phyloP scores from a whole-genome alignment of 78 protist genomes.

The Isochrysis galbana region DNA sequence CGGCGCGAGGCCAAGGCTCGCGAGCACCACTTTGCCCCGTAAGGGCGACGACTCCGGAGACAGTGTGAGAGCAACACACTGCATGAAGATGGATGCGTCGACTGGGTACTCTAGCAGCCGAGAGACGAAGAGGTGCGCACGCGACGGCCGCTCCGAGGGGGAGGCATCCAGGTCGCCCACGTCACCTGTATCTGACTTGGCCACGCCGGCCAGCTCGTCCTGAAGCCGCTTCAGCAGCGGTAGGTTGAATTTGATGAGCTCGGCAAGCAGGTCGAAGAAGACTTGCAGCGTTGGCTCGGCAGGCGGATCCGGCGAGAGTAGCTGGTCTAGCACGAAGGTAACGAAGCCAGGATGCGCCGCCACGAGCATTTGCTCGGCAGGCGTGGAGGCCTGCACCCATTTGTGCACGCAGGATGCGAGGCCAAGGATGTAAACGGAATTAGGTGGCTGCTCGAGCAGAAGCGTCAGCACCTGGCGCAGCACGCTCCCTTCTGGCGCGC shows the following conservation, averaged over 20 bases:
- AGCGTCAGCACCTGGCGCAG: not conserved
- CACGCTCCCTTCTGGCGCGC: not conserved
- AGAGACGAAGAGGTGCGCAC: not conserved
- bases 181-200: too few species aligned
- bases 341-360: not conserved
- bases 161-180: too few species aligned
- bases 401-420: conserved; percentile 28
- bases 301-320: not conserved
- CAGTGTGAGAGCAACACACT: not conserved
- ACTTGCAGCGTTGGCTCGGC: not conserved
- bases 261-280: not conserved
- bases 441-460: not conserved
- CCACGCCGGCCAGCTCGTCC: too few species aligned
- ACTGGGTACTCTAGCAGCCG: not conserved
- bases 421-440: not conserved
- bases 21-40: not conserved
- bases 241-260: not conserved
- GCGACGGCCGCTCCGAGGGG: not conserved
- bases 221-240: not conserved
- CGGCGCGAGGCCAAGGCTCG: not conserved
- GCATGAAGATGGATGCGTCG: not conserved
- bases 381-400: not conserved
- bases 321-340: not conserved
- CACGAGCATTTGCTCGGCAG: not conserved
- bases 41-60: not conserved